Evolutionary conservation across 768 basidiomycete genomes (phyloP).

Genomic region (Albatrellus ellisii): DNA sequence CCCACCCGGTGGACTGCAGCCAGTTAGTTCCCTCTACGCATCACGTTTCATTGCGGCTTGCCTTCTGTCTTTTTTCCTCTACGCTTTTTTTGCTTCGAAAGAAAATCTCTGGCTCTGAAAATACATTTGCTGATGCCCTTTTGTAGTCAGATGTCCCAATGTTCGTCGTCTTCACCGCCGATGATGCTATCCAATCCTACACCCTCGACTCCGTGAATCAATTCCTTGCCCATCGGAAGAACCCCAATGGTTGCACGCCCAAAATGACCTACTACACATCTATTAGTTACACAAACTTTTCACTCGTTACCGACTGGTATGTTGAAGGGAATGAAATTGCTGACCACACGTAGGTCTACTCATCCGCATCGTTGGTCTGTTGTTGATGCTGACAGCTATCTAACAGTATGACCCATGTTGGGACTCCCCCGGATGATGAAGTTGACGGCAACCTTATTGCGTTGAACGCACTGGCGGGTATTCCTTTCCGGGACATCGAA

Average conservation of each 20-base stretch:
- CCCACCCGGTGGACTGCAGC: conserved; percentile 57
- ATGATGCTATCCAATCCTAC: conserved; percentile 68
- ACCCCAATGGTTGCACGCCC: conserved; percentile 63
- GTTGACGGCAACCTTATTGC: conserved; percentile 71
- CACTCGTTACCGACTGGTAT: conserved; percentile 67
- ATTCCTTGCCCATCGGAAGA: conserved; percentile 60
- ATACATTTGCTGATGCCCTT: neutral
- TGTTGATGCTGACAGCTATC: neutral
- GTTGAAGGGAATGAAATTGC: conserved; percentile 78
- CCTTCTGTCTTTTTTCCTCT: neutral
- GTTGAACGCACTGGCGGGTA: conserved; percentile 66
- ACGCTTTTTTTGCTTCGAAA: neutral
- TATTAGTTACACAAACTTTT: conserved; percentile 63
- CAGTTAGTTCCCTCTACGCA: conserved; percentile 28
- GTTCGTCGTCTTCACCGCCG: conserved; percentile 66
- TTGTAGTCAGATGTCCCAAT: conserved; percentile 43
- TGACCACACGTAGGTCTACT: conserved; percentile 48
- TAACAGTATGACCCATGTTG: conserved; percentile 66
- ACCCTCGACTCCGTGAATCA: conserved; percentile 63
- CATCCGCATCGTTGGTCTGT: neutral
- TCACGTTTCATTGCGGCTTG: neutral
- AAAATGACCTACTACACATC: conserved; percentile 72
- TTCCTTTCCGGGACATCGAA: conserved; percentile 46
- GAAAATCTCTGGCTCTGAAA: neutral
- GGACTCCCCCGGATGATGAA: conserved; percentile 45